Conservation (phyloP, 1,284 basidiomycete species). For the Polyporus tsugae region DNA sequence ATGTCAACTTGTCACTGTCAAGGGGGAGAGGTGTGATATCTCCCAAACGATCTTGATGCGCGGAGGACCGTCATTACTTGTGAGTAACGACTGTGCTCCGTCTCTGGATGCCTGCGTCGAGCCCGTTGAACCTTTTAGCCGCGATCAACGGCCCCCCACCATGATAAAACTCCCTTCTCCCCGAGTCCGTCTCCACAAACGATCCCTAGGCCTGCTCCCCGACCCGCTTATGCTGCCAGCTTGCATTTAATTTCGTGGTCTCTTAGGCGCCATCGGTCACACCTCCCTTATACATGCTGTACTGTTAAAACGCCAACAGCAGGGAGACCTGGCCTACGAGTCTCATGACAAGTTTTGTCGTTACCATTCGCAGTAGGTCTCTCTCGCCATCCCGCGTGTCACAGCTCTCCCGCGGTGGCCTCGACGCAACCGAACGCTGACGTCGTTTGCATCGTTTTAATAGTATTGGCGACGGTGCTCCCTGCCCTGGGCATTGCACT, state of each 20-base stretch:
- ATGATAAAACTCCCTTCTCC: conserved; percentile 12
- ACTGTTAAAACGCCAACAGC: background rate
- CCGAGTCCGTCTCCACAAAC: background rate
- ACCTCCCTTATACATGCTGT: conserved; percentile 15
- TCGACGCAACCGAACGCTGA: background rate
- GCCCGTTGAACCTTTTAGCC: conserved; percentile 9
- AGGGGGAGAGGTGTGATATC: conserved; percentile 1
- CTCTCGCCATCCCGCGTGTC: background rate
- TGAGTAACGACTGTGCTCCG: background rate
- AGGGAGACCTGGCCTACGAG: conserved; percentile 5
- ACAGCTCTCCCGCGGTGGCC: background rate
- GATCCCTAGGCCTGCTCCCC: conserved; percentile 2
- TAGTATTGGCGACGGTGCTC: conserved; percentile 38
- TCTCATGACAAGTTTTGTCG: conserved; percentile 28
- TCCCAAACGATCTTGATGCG: conserved; percentile 5
- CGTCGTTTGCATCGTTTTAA: background rate
- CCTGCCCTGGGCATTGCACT: conserved; percentile 34
- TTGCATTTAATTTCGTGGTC: conserved; percentile 9
- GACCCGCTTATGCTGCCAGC: conserved; percentile 14
- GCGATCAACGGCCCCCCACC: conserved; percentile 14
- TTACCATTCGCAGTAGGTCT: conserved; percentile 32
- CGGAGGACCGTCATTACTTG: background rate
- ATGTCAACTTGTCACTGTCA: background rate
- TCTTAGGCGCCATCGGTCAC: background rate
- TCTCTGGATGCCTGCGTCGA: background rate